Conservation (phyloP, 495 filamentous ascomycete species). For the Penicillium chermesinum region DNA sequence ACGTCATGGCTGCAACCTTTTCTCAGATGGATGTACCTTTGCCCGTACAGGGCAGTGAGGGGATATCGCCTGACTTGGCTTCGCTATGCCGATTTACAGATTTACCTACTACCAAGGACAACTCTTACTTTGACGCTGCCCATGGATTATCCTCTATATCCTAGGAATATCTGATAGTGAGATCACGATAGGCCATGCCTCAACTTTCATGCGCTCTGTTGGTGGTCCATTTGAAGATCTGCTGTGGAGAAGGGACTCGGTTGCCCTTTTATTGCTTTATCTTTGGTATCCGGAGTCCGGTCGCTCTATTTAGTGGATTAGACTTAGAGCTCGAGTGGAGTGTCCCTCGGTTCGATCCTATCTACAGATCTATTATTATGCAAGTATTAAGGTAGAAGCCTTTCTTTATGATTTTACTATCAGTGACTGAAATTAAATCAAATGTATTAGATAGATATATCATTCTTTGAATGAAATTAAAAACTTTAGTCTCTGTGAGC, state of each 20-base stretch:
- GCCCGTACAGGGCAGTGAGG: conserved; percentile 27
- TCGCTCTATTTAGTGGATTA: conserved; percentile 41
- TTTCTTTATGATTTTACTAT: conserved; percentile 18
- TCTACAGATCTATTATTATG: conserved; percentile 22
- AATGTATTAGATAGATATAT: no score
- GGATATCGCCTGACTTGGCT: conserved; percentile 28
- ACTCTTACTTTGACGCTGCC: conserved; percentile 37
- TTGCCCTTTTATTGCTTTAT: conserved; percentile 41
- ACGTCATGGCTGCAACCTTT: conserved; percentile 29
- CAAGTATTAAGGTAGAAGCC: conserved; percentile 19
- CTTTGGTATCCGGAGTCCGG: conserved; percentile 41
- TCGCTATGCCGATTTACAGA: conserved; percentile 27
- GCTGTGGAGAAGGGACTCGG: conserved; percentile 32
- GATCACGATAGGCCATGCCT: conserved; percentile 21
- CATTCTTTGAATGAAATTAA: no score
- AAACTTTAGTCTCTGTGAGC: no score
- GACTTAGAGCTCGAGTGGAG: conserved; percentile 37
- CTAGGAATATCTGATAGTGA: conserved; percentile 20
- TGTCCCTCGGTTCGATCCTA: conserved; percentile 40
- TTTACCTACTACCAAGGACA: conserved; percentile 30
- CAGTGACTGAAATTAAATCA: no score
- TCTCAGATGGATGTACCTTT: conserved; percentile 25
- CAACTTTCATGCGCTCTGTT: conserved; percentile 24
- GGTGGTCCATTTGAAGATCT: conserved; percentile 26
- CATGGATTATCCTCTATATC: conserved; percentile 29